phyloP scores from a whole-genome alignment of 2,329 filamentous ascomycete species.

The Aspergillus calidoustus region DNA sequence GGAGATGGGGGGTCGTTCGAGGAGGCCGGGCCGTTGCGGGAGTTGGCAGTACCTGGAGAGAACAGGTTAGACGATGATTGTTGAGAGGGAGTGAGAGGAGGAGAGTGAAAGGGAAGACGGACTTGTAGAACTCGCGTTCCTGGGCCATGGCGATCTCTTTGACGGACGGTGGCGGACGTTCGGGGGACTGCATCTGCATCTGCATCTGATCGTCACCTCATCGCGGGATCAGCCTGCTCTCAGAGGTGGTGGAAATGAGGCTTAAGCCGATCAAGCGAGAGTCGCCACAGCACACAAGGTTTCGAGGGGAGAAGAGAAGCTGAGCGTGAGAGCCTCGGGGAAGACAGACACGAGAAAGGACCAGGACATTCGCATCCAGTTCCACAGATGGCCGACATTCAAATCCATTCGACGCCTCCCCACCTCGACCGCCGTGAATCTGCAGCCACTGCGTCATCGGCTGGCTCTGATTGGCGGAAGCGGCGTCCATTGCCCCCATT shows the following conservation, averaged over 20 bases:
- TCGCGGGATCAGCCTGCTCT: not conserved
- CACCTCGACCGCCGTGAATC: not conserved
- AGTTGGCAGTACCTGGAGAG: constrained; percentile 10
- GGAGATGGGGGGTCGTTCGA: constrained; percentile 9
- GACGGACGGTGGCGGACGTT: not conserved
- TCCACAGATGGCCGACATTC: not conserved
- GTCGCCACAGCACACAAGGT: not conserved
- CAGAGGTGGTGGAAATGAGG: not conserved
- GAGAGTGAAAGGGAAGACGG: not conserved
- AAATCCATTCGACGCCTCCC: not conserved
- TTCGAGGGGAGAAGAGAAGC: not conserved
- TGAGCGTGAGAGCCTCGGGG: not conserved
- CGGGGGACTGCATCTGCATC: no score
- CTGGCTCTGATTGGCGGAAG: not conserved
- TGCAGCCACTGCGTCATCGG: not conserved
- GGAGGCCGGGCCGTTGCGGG: constrained; percentile 11
- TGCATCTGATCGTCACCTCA: not conserved
- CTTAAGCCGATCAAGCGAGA: not conserved
- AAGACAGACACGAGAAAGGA: not conserved
- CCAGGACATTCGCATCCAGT: not conserved
- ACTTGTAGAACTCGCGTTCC: constrained; percentile 20
- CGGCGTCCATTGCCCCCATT: not conserved
- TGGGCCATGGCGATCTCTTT: constrained; percentile 11
- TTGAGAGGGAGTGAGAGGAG: not conserved
- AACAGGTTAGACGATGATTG: not conserved